Percentiles rank a stretch among this genome's conserved stretches.
phyloP scores from a whole-genome alignment of 2,329 filamentous ascomycete species.

The Pseudogymnoascus sp. region DNA sequence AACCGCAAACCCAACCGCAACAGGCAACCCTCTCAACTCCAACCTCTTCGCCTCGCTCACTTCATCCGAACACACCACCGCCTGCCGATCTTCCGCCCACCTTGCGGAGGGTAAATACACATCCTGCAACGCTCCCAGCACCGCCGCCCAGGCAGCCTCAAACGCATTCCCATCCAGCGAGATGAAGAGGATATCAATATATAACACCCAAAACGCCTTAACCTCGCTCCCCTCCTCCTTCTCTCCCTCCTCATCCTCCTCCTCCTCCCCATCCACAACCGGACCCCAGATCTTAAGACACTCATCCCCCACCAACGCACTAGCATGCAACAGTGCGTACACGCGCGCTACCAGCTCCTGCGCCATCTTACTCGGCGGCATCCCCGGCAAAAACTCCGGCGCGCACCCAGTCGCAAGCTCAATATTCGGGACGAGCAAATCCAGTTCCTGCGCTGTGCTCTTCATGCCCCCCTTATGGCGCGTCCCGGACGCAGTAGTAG shows the following conservation, averaged over 20 bases:
- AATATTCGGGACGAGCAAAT: slow-evolving; percentile 85
- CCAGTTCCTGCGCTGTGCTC: slow-evolving; percentile 49
- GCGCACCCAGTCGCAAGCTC: slow-evolving; percentile 87
- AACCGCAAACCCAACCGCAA: slow-evolving; percentile 71
- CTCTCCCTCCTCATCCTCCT: slow-evolving; percentile 24
- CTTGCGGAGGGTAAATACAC: slow-evolving; percentile 70
- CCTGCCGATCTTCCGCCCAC: slow-evolving; percentile 78
- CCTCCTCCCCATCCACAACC: slow-evolving; percentile 39
- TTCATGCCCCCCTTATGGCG: slow-evolving; percentile 24
- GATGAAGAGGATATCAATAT: slow-evolving; percentile 91
- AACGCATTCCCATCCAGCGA: slow-evolving; percentile 88
- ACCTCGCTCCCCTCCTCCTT: slow-evolving; percentile 39
- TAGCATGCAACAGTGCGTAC: slow-evolving; percentile 66
- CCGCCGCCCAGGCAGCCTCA: slow-evolving; percentile 80
- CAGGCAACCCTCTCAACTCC: slow-evolving; percentile 57
- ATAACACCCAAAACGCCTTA: slow-evolving; percentile 90
- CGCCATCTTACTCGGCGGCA: slow-evolving; percentile 69
- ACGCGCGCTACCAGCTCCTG: slow-evolving; percentile 77
- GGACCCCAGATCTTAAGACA: slow-evolving; percentile 68
- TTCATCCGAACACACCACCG: slow-evolving; percentile 65
- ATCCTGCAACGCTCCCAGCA: slow-evolving; percentile 72
- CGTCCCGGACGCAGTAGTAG: neutral
- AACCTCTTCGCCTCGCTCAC: slow-evolving; percentile 48
- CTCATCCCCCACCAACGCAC: slow-evolving; percentile 54
- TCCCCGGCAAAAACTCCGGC: slow-evolving; percentile 76